Base-by-base conservation (phyloP, 1,284 basidiomycete genomes). In the Inonotus hispidus region DNA sequence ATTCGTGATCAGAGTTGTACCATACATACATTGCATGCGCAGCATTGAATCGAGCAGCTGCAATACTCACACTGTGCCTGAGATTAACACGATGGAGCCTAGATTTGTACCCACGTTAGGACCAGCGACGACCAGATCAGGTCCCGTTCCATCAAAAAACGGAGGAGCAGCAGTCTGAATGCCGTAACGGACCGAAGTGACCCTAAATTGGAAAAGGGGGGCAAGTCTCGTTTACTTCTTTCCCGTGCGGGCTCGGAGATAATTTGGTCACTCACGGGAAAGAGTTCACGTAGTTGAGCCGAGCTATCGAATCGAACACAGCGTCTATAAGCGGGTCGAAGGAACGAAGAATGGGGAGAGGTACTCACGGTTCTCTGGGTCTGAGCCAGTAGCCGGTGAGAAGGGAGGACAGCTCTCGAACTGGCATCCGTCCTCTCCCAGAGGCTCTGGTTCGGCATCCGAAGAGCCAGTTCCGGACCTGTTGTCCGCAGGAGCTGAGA, bases 51-150 rank as follows among this genome's bases (percentile, higher is more conserved):
- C 25, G 39, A 27, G 19, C 13, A n/a, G 41, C 16, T 6, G 19
- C 27, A n/a, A n/a, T n/a, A 66, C 76, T 65, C 73, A 82, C 79
- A 81, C 75, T 21, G 80, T 81, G 16, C 80, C 81, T n/a, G 80
- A 82, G 25, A 21, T 47, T 14, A 69, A 63, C 4, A 68, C 63
- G 2, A 76, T 77, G n/a, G 77, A 69, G 16, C 29, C 35, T 8
- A 23, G 67, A 74, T 72, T 63, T 78, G 77, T 77, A 54, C 80
- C 80, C 16, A 82, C 74, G 66, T 84, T 83, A 0, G 77, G 76
- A 0, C 81, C 82, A 64, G 76, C 75, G 13, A 84, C 73, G 3
- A 82, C 75, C 38, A 84, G 72, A 58, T 82, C 81, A 1, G 82
- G 82, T 19, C 65, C 63, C n/a, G 68, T 64, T 6, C 74, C 73